These are phyloP conservation scores for Ustilago lituana DNA, from an alignment of 1,284 basidiomycete species.

Conservation along the genomic window DNA sequence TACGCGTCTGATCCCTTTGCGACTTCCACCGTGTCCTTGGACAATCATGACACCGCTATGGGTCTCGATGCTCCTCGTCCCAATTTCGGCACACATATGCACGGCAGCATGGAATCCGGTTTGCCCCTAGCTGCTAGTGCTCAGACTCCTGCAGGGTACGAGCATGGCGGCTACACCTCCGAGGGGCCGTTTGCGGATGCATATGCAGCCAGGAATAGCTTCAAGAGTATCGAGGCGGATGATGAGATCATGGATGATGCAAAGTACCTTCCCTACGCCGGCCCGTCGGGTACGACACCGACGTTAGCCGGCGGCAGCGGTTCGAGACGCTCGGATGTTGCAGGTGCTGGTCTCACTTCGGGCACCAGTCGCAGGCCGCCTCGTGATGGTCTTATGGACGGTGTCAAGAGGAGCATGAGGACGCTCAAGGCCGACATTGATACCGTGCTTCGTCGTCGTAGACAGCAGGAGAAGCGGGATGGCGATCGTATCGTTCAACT, in stretches of 20 bases:
- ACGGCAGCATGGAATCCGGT: slow-evolving; percentile 50
- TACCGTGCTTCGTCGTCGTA: slow-evolving; percentile 46
- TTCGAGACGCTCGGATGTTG: slow-evolving; percentile 7
- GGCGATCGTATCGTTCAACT: slow-evolving; percentile 60
- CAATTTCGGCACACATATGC: slow-evolving; percentile 30
- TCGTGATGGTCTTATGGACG: slow-evolving; percentile 42
- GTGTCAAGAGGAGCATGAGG: slow-evolving; percentile 46
- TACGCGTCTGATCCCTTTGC: slow-evolving; percentile 29
- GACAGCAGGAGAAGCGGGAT: slow-evolving; percentile 35
- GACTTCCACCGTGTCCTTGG: slow-evolving; percentile 30
- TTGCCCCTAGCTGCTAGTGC: slow-evolving; percentile 47
- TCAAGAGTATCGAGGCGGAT: slow-evolving; percentile 65
- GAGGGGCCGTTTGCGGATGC: slow-evolving; percentile 55
- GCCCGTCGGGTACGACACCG: background rate
- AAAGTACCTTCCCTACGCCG: slow-evolving; percentile 23
- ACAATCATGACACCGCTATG: slow-evolving; percentile 41
- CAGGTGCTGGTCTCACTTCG: slow-evolving; percentile 23
- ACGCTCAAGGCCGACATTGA: slow-evolving; percentile 48
- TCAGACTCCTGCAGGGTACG: slow-evolving; percentile 50
- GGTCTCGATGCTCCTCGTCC: slow-evolving; percentile 37
- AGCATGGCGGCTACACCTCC: slow-evolving; percentile 19
- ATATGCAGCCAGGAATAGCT: slow-evolving; percentile 48
- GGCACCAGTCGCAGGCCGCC: slow-evolving; percentile 44
- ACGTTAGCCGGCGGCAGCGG: slow-evolving; percentile 1
- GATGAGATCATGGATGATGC: slow-evolving; percentile 51